Base-by-base conservation (phyloP, 2,329 filamentous ascomycete species). In the Aspergillus sp. region DNA sequence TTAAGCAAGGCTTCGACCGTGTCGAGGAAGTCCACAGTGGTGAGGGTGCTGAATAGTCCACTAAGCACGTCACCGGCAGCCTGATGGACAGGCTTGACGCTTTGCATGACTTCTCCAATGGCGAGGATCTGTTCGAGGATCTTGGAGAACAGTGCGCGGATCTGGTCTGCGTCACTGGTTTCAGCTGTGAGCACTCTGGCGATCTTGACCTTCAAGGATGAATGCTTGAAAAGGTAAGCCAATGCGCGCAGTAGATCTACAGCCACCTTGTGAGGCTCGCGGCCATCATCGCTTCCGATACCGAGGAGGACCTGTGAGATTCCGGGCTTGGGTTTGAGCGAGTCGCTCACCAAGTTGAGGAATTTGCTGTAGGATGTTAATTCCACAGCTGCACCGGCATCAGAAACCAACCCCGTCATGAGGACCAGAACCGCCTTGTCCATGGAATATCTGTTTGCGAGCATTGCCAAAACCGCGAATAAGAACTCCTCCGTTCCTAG, bases 361-460 rank as follows among this genome's bases (percentile, higher is more conserved):
- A 92, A 88, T 69, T 91, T 91, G 64, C 87, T 85, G 60, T 95
- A 84, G 9, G 91, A 88, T 34, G 76, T 71, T 12, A 98, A 81
- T 68, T 96, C 91, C n/a, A 87, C 83, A 48, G 88, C 82, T 12
- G 90, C 86, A 48, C 83, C 81, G 69, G 96, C 95, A 36, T 85
- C 81, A 58, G 85, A 86, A 44, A 91, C 83, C 24, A 99, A 78
- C 42, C 91, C 87, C 3, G 85, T 83, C 57, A 90, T 83, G 72
- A 98, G 93, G n/a, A 83, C 83, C 39, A 88, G 78, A 38, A 95
- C 85, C 63, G 84, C 85, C 67, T 89, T 86, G 57, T 88, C 89
- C n/a, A 86, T 82, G 4, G 89, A 87, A 71, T 96, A 96, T 68
- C 89, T 89, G 70, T 97, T 91, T n/a, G 91, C 86, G 59, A 99